Evolutionary conservation across 148 eudicot genomes (phyloP), one percentile per base, ranked within the genome.

Genomic region (Linanthus parryae): DNA sequence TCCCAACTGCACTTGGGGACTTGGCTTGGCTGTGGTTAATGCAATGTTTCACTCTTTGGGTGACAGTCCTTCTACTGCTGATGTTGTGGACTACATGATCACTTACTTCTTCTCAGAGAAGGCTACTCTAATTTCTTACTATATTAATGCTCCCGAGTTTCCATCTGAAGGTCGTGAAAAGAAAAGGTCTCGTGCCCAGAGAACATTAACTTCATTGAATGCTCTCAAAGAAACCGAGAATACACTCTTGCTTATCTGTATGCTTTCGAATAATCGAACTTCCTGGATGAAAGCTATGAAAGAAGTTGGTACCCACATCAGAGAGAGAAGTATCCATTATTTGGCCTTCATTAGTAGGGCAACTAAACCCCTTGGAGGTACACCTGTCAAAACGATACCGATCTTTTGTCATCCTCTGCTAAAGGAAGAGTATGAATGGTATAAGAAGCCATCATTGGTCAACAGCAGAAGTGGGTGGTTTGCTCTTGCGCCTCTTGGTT

Each of bases 271-370:
- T 65, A 82, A 85, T 65, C 55, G 73, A 46, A 82, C 55, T 56
- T 76, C 80, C 25, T 94, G 99, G 99, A 66, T 54, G 25, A 94
- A 71, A 68, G 76, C 74, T 61, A 70, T 82, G 72, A 79, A 69
- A 59, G 83, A 76, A 54, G 71, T 65, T 51, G 99, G 80, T 59
- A 72, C 95, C 21, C 84, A 72, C 58, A 70, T 94, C 39, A 74
- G 99, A 60, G 88, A 88, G 57, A 84, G 65, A 63, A 66, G 75
- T 60, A 94, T 94, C 63, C 99, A 88, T 71, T 80, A 84, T 17
- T 69, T 94, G 57, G 88, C 92, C 42, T 94, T 94, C 70, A 82
- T 94, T 57, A 84, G 99, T 65, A 62, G 79, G 59, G 76, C 76
- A 48, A 65, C 59, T 62, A 86, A 73, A 55, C 68, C 52, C 39